These are phyloP conservation scores for Fraxinus dipetala DNA, from an alignment of 305 asterid species.

Conservation along the genomic window DNA sequence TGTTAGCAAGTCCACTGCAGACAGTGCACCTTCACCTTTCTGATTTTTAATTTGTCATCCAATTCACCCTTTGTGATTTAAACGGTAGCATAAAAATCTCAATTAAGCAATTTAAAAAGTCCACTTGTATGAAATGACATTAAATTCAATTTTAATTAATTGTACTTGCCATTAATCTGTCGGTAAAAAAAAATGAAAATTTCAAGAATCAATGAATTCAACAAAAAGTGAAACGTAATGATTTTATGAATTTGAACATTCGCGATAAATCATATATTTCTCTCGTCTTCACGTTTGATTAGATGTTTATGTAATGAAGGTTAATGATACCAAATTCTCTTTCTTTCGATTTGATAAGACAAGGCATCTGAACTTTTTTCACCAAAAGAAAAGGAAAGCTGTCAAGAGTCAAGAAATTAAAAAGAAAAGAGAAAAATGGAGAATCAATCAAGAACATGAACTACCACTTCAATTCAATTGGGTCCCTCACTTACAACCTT, in stretches of 20 bases:
- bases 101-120: not conserved
- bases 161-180: not conserved
- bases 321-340: not conserved
- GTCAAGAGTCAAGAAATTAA: not conserved
- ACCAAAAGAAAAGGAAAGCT: not conserved
- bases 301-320: not conserved
- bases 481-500: not conserved
- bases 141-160: not conserved
- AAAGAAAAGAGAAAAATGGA: not conserved
- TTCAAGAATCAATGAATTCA: not conserved
- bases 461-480: not conserved
- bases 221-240: not conserved
- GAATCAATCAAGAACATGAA: not conserved
- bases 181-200: not conserved
- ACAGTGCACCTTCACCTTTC: not conserved
- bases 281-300: not conserved
- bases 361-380: not conserved
- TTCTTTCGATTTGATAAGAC: not conserved
- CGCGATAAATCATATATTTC: not conserved
- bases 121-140: not conserved
- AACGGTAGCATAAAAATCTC: not conserved
- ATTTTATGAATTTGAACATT: no score
- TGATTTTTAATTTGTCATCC: not conserved
- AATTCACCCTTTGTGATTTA: no score
- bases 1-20: not conserved